A percentile compares a stretch with the other conserved stretches of the same genome.
These are phyloP conservation scores for Croton laevigatus DNA, from an alignment of 441 rosid genomes.

Conservation along the genomic window DNA sequence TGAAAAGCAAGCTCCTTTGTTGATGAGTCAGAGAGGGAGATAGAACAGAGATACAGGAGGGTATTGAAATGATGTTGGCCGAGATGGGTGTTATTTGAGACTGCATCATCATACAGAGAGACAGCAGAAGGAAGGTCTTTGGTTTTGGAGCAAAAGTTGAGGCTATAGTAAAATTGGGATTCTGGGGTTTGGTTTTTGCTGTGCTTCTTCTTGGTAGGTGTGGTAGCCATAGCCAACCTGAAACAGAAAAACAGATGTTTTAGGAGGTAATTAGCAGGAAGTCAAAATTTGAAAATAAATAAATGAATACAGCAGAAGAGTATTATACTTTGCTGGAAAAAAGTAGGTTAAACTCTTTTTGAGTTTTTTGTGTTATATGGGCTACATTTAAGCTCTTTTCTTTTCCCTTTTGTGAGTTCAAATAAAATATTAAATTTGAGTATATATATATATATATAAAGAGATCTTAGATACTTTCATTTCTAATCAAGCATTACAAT, in stretches of 20 bases:
- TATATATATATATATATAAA: no score
- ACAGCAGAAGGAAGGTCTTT: constrained; percentile 58
- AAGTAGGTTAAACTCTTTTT: not conserved
- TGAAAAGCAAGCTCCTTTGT: constrained; percentile 39
- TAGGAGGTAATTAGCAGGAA: not conserved
- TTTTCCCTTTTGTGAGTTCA: no score
- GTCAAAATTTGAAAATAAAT: not conserved
- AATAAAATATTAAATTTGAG: no score
- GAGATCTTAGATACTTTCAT: no score
- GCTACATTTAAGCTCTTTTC: no score
- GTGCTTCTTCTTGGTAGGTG: constrained; percentile 28
- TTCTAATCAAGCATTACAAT: no score
- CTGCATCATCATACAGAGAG: constrained; percentile 44
- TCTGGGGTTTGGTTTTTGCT: constrained; percentile 38
- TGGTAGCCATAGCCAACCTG: constrained; percentile 17
- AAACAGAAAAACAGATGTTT: not conserved
- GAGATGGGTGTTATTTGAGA: constrained; percentile 32
- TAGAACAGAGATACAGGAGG: constrained; percentile 64
- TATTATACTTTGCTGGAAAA: not conserved
- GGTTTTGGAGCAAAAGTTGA: constrained; percentile 52
- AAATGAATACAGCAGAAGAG: not conserved
- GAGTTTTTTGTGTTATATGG: not conserved
- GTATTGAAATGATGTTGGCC: constrained; percentile 53
- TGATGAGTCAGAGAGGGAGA: constrained; percentile 39
- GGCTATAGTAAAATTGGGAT: constrained; percentile 39